Evolutionary conservation across 139 green algal genomes (phyloP), one percentile per base, ranked within the genome.

Genomic region (Deuterostichococcus epilithicus): DNA sequence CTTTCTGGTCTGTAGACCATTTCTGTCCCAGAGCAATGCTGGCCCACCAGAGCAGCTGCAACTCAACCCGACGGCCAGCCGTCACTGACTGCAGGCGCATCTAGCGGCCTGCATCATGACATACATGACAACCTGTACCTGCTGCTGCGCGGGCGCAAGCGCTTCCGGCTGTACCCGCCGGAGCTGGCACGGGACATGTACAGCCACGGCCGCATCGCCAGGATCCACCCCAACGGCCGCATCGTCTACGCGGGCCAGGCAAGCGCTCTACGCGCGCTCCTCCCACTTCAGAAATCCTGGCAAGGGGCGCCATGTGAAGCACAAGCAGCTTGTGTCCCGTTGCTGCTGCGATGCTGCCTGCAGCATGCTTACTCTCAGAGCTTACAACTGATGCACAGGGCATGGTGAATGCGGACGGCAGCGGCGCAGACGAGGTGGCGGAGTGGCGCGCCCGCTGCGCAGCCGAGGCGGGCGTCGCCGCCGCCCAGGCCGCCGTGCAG

Each of bases 61-160:
- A 13, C 26, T 18, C 65, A 71, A 71, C 13, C 26, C 13, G 65
- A 13, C 25, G 18, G 20, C 26, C 25, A 71, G 20, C 65, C 38
- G 30, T 32, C 18, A 15, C 39, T 59, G 58, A 38, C 1, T 69
- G 77, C 78, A 91, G 92, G 92, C 13, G 77, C 87, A 5, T 92
- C 84, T 44, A 88, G 68, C 37, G 93, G 93, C 2, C 85, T 97
- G 63, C 93, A 97, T 82, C 91, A 95, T 37, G 93, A 97, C 83
- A 96, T 89, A 59, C 93, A 97, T 78, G 93, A 97, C 85, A 97
- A 97, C 78, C 81, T 97, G 70, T 97, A 97, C 66, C 72, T 95
- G 45, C 81, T 97, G 83, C 82, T 97, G 75, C 78, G 87, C 1
- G 93, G 93, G 8, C 72, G 79, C 72, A 97, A 97, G 86, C 83